Base-by-base conservation (phyloP, 2,329 filamentous ascomycete species). In the Trichoderma harzianum region DNA sequence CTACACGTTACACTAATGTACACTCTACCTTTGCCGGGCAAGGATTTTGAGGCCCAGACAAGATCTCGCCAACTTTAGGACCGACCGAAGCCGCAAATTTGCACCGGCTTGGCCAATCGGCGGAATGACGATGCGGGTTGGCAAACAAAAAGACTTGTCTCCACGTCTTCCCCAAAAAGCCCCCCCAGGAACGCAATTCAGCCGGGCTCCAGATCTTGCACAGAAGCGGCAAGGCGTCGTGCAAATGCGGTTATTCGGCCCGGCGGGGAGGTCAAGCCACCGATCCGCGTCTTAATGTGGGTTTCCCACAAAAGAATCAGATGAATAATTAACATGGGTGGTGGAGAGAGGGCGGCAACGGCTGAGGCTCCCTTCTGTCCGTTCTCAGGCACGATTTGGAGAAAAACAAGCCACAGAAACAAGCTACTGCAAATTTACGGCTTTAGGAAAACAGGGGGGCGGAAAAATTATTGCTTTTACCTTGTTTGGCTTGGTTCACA, bases 261-360 rank as follows among this genome's bases (percentile, higher is more conserved):
- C 66, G 66, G 66, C 66, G 66, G 66, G 66, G 66, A 61, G 57
- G n/a, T 18, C 55, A 61, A 61, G 66, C 66, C 66, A 69, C 53
- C 26, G 66, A 69, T 69, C 66, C 55, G 66, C 36, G 36, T 28
- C 34, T 69, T 34, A 14, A 60, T 61, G 66, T 61, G 66, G 66
- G 55, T 69, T 66, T 66, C 21, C 11, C 18, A 14, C 12, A 26
- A 11, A 39, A 18, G 21, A 62, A 60, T 30, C 57, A 60, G 32
- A 34, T 10, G 34, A 34, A 61, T 26, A 30, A 53, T 51, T 3
- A 53, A 53, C 47, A 53, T 53, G n/a, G 47, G 47, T 7, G 7
- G 47, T 69, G 36, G 47, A 43, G 14, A 36, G 16, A 43, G 16
- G 7, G 16, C 16, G 36, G 36, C 36, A 36, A 36, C 34, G 39